Conservation (phyloP, 371 early-diverging fungal species). For the Apophysomyces elegans region DNA sequence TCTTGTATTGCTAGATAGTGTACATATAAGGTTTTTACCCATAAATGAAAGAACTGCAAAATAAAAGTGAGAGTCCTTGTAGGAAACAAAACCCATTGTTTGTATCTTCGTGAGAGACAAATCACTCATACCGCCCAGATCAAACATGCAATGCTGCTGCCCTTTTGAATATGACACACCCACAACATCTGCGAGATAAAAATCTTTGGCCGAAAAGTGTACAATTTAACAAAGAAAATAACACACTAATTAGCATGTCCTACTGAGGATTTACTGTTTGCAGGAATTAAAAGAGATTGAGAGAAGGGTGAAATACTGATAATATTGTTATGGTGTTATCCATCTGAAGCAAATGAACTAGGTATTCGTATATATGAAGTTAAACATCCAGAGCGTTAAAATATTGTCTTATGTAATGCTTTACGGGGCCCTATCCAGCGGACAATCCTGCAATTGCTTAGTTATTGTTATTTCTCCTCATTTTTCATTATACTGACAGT, state of each 20-base stretch:
- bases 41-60: conserved; percentile 36
- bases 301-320: not conserved
- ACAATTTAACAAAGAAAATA: conserved; percentile 11
- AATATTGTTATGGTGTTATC: too few relatives aligned
- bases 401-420: too few relatives aligned
- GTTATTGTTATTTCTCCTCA: too few relatives aligned
- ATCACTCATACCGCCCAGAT: conserved; percentile 33
- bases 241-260: not conserved
- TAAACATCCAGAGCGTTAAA: too few relatives aligned
- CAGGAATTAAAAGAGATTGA: not conserved
- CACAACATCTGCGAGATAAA: conserved; percentile 24
- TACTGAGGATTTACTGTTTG: not conserved
- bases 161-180: conserved; percentile 26
- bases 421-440: too few relatives aligned
- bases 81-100: not conserved
- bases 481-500: too few relatives aligned
- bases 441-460: too few relatives aligned
- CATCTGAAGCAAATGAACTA: too few relatives aligned
- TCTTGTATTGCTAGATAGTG: too few relatives aligned
- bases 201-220: conserved; percentile 11
- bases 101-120: too few relatives aligned
- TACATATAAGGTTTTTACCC: conserved; percentile 33
- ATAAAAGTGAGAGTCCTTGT: conserved; percentile 36
- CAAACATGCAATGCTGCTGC: conserved; percentile 25
- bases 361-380: too few relatives aligned